Base-by-base conservation (phyloP, 352 stramenopile species). In the Globisporangium takayamanum region DNA sequence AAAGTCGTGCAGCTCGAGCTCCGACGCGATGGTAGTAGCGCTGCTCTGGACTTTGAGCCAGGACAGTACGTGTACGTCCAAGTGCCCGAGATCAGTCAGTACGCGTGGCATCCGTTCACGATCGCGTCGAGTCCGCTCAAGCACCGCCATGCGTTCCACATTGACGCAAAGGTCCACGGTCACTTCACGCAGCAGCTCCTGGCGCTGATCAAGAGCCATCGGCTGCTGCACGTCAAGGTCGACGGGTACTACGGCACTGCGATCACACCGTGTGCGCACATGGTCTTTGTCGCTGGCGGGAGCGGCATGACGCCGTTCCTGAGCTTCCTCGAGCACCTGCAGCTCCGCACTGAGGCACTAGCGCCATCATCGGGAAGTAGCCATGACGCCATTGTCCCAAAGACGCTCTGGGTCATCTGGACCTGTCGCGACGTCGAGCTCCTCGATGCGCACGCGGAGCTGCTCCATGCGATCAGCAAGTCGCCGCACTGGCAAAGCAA, bases 41-140 rank as follows among this genome's bases (percentile, higher is more conserved):
- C 2, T 30, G 53, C 37, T 0, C 15, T 56, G 2, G 67, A 84
- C 28, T 88, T 81, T 51, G 47, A 70, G 10, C 71, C 80, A 1
- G 80, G 78, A 0, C 82, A 92, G 53, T 88, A 81, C 58, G 82
- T 92, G 26, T 92, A 90, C 65, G 68, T 90, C 57, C 79, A 84
- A 51, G 67, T 87, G 41, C 64, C 78, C 28, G 62, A 72, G 10
- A 75, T 89, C 47, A 67, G 66, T n/a, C 60, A 49, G 22, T 77
- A 67, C n/a, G 65, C 85, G 54, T 92, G 80, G 82, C 82, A 92
- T 28, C 80, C 80, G 12, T 83, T 92, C 54, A 84, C 70, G 7
- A 87, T 92, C 55, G 83, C 74, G 46, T 89, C 80, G 5, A 88
- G 76, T 66, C 74, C 80, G 12, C 53, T 84, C 44, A 55, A 68